Base-by-base conservation (phyloP, 2,329 filamentous ascomycete species). In the Fusarium floridanum region DNA sequence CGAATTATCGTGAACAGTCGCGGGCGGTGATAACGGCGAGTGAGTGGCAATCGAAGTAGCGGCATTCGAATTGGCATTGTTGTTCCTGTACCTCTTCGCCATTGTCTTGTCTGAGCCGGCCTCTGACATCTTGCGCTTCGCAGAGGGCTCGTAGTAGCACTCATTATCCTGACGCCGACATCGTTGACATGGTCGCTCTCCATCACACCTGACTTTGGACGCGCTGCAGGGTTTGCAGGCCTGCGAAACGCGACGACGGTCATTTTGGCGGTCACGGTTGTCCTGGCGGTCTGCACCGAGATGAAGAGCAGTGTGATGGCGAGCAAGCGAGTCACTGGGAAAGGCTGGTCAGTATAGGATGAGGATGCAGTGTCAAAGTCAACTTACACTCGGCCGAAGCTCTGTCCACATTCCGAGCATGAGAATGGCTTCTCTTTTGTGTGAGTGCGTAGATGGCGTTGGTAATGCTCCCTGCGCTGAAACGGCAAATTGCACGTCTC, bases 391-490 rank as follows among this genome's bases (percentile, higher is more conserved):
- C 65, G 37, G 8, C 61, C 65, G 36, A 67, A 67, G 48, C 48
- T 66, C 20, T 67, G 65, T 12, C 65, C 65, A 24, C 50, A 67
- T 27, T 67, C 61, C 1, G 65, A 66, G 11, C 65, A 66, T 17
- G 65, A 37, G 36, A 67, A 67, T 1, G 65, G 65, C 11, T 59
- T 66, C 32, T 66, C 50, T 10, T 67, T 67, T 20, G 65, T 67
- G 11, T 66, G 65, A 12, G 65, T 67, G 37, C 61, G 65, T 0
- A 67, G 48, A 11, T 66, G 61, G 27, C 61, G 29, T 0, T 67
- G 48, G 37, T 67, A 66, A 6, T 67, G 61, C 4, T 67, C 65
- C n/a, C 36, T 67, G 3, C 65, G 65, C 14, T 66, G 65, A 2
- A 67, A 66, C 4, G 50, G 32, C 6, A 67, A 50, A 5, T 67